phyloP scores from a whole-genome alignment of 441 rosid species.

The Gossypium schwendimanii region DNA sequence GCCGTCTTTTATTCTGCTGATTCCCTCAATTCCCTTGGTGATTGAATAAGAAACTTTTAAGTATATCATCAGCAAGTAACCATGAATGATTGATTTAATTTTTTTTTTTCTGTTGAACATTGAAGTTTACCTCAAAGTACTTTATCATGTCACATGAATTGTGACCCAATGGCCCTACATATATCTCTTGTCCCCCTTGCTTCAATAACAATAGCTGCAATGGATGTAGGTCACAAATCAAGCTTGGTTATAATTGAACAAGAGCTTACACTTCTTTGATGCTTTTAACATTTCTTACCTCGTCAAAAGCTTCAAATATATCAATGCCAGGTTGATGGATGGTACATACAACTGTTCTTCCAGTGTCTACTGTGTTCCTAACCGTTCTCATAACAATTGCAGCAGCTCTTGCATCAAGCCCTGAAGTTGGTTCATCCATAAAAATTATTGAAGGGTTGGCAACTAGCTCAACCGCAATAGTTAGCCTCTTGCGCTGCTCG shows the following conservation, averaged over 20 bases:
- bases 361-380: conserved; percentile 44
- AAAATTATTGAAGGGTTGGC: conserved; percentile 52
- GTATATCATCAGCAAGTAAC: not conserved
- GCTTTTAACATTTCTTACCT: conserved; percentile 27
- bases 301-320: conserved; percentile 45
- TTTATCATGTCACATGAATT: conserved; percentile 29
- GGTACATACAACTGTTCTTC: conserved; percentile 52
- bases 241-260: not conserved
- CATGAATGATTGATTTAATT: not conserved
- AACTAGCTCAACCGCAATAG: conserved; percentile 57
- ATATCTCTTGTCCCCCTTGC: conserved; percentile 42
- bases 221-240: not conserved
- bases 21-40: conserved; percentile 31
- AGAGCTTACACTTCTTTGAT: not conserved
- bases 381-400: conserved; percentile 57
- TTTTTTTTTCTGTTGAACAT: not conserved
- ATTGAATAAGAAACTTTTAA: not conserved
- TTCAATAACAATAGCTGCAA: conserved; percentile 48
- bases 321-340: conserved; percentile 59
- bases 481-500: conserved; percentile 53
- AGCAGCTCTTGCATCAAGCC: conserved; percentile 55
- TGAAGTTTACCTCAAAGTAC: conserved; percentile 38
- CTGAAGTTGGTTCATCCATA: conserved; percentile 58
- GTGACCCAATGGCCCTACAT: conserved; percentile 39
- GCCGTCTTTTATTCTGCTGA: conserved; percentile 29